A percentile compares a stretch with the other conserved stretches of the same genome.
Conservation (phyloP, 2,329 filamentous ascomycete species). For the Aspergillus sp. region DNA sequence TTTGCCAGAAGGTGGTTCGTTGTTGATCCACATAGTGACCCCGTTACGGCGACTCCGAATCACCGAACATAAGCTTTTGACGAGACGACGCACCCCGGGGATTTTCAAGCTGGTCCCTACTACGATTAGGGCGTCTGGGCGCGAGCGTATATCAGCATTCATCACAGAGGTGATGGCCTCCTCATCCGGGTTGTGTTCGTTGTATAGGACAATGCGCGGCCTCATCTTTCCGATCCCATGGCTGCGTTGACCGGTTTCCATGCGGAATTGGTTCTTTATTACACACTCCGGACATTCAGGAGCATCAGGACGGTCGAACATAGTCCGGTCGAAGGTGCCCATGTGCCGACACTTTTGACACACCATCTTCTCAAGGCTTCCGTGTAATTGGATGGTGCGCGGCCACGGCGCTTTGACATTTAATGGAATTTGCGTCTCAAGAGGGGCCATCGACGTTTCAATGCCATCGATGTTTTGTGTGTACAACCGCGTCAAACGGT, state of each 20-base stretch:
- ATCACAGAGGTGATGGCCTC: conserved; percentile 94
- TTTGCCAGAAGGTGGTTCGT: conserved; percentile 75
- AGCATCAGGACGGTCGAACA: conserved; percentile 82
- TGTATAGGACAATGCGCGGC: conserved; percentile 94
- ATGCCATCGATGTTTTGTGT: conserved; percentile 97
- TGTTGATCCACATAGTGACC: conserved; percentile 91
- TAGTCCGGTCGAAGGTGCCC: conserved; percentile 69
- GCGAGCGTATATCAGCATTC: conserved; percentile 76
- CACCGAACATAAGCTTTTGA: conserved; percentile 84
- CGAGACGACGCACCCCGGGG: conserved; percentile 84
- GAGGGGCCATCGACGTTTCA: conserved; percentile 77
- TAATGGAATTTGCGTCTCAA: conserved; percentile 78
- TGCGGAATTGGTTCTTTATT: conserved; percentile 72
- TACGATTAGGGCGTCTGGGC: conserved; percentile 89
- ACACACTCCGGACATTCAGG: conserved; percentile 77
- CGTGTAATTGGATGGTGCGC: conserved; percentile 87
- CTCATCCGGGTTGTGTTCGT: conserved; percentile 94
- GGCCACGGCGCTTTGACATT: conserved; percentile 89
- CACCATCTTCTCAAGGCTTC: conserved; percentile 92
- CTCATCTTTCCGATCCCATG: conserved; percentile 89
- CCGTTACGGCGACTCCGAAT: conserved; percentile 77
- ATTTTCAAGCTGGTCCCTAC: conserved; percentile 96
- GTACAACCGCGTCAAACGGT: conserved; percentile 84
- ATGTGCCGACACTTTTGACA: conserved; percentile 88
- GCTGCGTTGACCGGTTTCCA: conserved; percentile 78